Conservation (phyloP, 116 monocot genomes). For the Dioscorea cayenensis region DNA sequence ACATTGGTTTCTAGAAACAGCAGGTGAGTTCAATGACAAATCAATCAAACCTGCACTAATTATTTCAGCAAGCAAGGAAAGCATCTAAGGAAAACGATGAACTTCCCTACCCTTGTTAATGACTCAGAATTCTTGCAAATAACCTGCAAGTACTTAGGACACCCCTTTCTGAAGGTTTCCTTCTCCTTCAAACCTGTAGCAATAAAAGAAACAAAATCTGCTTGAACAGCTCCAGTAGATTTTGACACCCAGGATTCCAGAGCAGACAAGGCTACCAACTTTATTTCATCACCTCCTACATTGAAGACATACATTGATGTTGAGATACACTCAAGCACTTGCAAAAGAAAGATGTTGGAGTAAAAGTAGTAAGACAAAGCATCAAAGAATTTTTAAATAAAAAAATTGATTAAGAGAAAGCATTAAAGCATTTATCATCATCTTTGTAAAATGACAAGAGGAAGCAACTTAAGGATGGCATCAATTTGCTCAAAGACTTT, state of each 20-base stretch:
- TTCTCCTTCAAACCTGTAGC: conserved; percentile 76
- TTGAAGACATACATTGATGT: conserved; percentile 5
- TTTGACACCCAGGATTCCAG: conserved; percentile 67
- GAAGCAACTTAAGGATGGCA: conserved; percentile 46
- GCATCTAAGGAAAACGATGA: not conserved
- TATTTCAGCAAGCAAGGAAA: not conserved
- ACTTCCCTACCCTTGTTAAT: conserved; percentile 45
- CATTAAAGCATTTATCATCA: conserved; percentile 46
- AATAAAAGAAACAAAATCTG: conserved; percentile 73
- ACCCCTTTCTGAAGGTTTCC: conserved; percentile 71
- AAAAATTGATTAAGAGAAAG: not conserved
- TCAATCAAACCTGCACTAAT: not conserved
- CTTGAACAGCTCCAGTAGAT: conserved; percentile 55
- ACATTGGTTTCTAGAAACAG: not conserved
- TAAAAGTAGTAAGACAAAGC: not conserved
- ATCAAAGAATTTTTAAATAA: not conserved
- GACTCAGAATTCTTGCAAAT: conserved; percentile 68
- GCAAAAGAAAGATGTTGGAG: not conserved
- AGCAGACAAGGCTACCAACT: conserved; percentile 67
- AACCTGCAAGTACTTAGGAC: conserved; percentile 62
- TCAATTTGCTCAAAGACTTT: conserved; percentile 54
- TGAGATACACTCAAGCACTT: not conserved
- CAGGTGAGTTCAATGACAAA: not conserved
- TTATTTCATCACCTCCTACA: conserved; percentile 91
- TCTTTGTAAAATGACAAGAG: conserved; percentile 78